Evolutionary conservation across 2,329 filamentous ascomycete species (phyloP).

Genomic region (Aspergillus pseudoglaucus): DNA sequence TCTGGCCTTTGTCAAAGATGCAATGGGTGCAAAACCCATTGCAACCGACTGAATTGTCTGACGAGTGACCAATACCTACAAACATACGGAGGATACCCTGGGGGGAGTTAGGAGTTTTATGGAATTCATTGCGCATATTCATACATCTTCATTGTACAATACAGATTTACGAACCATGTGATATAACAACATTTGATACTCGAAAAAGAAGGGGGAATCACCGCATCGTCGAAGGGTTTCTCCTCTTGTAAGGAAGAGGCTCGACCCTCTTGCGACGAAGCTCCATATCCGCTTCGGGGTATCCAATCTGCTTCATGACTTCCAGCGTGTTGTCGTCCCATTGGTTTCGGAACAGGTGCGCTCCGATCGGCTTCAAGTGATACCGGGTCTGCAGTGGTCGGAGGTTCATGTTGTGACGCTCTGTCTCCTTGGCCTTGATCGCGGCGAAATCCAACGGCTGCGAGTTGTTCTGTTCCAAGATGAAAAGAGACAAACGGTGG

Average conservation of each 20-base stretch:
- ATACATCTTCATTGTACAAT: slow-evolving; percentile 40
- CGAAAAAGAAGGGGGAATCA: slow-evolving; percentile 15
- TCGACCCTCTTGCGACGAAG: slow-evolving; percentile 74
- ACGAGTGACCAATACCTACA: neutral
- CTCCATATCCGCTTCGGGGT: slow-evolving; percentile 73
- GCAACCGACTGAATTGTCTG: slow-evolving; percentile 23
- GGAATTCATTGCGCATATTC: slow-evolving; percentile 31
- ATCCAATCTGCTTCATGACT: slow-evolving; percentile 74
- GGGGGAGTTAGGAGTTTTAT: slow-evolving; percentile 18
- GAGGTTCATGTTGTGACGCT: slow-evolving; percentile 65
- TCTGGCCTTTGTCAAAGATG: slow-evolving; percentile 31
- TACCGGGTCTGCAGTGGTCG: slow-evolving; percentile 68
- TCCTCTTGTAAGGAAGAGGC: slow-evolving; percentile 58
- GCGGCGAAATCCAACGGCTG: slow-evolving; percentile 52
- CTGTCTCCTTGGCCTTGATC: slow-evolving; percentile 46
- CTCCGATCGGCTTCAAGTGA: slow-evolving; percentile 65
- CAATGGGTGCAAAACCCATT: slow-evolving; percentile 33
- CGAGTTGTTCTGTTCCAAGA: slow-evolving; percentile 70
- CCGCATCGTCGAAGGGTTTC: slow-evolving; percentile 44
- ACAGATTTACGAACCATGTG: slow-evolving; percentile 25
- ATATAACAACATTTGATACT: slow-evolving; percentile 7
- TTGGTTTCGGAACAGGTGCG: slow-evolving; percentile 76
- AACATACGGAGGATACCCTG: slow-evolving; percentile 1
- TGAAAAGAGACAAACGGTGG: slow-evolving; percentile 76
- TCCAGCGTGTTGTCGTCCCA: slow-evolving; percentile 86